Evolutionary conservation across 495 filamentous ascomycete genomes (phyloP).

Genomic region (Annulohypoxylon moriforme): DNA sequence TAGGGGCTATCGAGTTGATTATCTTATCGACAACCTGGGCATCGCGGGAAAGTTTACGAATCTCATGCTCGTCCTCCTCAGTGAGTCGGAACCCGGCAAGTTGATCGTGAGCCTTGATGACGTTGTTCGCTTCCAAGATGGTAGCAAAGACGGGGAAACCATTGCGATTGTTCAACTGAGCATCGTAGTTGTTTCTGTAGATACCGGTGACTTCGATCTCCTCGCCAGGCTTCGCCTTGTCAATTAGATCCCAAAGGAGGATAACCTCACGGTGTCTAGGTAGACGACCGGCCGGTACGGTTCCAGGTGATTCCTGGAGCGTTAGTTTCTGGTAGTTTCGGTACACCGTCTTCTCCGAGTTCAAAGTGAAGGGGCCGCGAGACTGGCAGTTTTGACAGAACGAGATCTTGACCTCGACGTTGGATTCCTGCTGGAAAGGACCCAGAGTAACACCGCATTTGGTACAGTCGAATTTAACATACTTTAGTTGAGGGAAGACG

Average conservation of each 20-base stretch:
- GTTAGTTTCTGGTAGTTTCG: constrained; percentile 99
- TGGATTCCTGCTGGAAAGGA: constrained; percentile 97
- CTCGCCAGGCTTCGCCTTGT: constrained; percentile 95
- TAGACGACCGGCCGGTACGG: constrained; percentile 94
- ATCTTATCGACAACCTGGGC: constrained; percentile 95
- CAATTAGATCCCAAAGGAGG: constrained; percentile 96
- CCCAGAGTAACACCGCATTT: constrained; percentile 94
- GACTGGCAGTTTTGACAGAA: constrained; percentile 99
- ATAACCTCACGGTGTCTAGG: constrained; percentile 96
- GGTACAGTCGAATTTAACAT: constrained; percentile 94
- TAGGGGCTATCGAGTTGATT: constrained; percentile 92
- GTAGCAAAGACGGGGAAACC: constrained; percentile 99
- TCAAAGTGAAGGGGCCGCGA: constrained; percentile 93
- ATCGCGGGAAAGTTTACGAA: constrained; percentile 86
- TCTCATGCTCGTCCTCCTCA: constrained; percentile 93
- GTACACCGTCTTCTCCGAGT: constrained; percentile 99
- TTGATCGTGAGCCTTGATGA: constrained; percentile 97
- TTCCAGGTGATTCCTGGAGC: constrained; percentile 96
- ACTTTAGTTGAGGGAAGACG: constrained; percentile 98
- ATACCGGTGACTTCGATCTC: constrained; percentile 97
- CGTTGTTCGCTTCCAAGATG: constrained; percentile 95
- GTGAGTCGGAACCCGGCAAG: constrained; percentile 96
- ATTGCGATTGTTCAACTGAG: constrained; percentile 97
- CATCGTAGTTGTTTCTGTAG: constrained; percentile 98
- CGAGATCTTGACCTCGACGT: constrained; percentile 92